phyloP scores from a whole-genome alignment of 352 stramenopile genomes.

The Phytopythium boreale region DNA sequence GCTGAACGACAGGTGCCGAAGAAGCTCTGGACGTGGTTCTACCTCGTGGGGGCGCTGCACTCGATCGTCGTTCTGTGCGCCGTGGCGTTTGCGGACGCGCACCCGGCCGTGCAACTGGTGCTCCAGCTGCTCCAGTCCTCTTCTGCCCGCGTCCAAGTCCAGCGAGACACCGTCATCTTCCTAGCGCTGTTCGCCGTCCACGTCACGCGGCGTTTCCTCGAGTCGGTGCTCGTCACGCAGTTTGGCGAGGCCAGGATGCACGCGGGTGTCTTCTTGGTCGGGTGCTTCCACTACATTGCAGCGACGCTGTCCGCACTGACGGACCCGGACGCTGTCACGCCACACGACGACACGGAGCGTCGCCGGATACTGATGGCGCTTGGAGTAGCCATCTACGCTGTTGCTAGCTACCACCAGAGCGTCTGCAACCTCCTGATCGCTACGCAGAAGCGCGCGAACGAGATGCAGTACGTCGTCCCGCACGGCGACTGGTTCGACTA shows the following conservation, averaged over 20 bases:
- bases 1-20: constrained; percentile 27
- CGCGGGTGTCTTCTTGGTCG: constrained; percentile 44
- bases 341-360: constrained; percentile 16
- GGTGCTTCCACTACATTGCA: constrained; percentile 56
- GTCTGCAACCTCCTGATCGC: constrained; percentile 56
- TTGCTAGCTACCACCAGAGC: constrained; percentile 61
- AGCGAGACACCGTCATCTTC: constrained; percentile 36
- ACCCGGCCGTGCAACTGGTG: constrained; percentile 22
- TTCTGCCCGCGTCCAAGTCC: constrained; percentile 17
- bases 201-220: constrained; percentile 48
- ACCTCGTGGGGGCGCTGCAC: constrained; percentile 50
- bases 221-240: constrained; percentile 59
- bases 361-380: constrained; percentile 15
- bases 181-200: constrained; percentile 55
- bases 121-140: constrained; percentile 27
- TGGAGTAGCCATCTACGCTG: constrained; percentile 33
- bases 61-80: constrained; percentile 34
- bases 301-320: constrained; percentile 47
- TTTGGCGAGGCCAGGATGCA: constrained; percentile 73
- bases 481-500: constrained; percentile 60
- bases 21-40: constrained; percentile 73
- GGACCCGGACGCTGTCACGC: constrained; percentile 21
- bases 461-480: constrained; percentile 50
- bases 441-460: constrained; percentile 46
- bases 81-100: constrained; percentile 26